These are phyloP conservation scores for Viscum album DNA, from an alignment of 177 flowering plant species.

Conservation along the genomic window DNA sequence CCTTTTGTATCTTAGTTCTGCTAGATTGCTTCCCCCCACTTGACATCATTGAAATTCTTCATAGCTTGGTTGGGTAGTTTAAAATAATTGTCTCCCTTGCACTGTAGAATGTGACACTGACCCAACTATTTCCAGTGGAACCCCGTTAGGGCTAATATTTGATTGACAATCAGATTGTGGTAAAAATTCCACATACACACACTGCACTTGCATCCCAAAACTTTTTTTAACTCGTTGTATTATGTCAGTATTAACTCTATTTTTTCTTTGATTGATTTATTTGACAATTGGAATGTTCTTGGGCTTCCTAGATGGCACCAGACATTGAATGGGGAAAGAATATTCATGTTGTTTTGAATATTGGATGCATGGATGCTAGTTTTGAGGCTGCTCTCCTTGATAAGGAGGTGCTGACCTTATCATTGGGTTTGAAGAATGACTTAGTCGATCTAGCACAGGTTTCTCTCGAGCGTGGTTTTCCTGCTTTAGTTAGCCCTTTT, in stretches of 20 bases:
- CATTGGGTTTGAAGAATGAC: conserved; percentile 81
- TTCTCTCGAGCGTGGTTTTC: conserved; percentile 88
- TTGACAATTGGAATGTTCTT: conserved; percentile 9
- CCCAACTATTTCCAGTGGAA: no score
- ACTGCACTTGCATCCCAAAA: neutral
- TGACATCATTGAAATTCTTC: no score
- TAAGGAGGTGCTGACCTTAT: conserved; percentile 62
- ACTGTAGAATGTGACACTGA: no score
- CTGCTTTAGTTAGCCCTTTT: conserved; percentile 63
- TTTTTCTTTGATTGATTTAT: neutral
- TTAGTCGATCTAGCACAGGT: conserved; percentile 74
- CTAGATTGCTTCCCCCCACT: no score
- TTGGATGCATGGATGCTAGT: conserved; percentile 71
- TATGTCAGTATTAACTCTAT: neutral
- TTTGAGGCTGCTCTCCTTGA: conserved; percentile 71
- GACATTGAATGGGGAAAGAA: conserved; percentile 99
- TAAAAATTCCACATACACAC: neutral
- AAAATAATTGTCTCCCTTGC: no score
- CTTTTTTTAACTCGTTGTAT: no score
- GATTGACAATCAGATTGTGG: no score
- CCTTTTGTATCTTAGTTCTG: no score
- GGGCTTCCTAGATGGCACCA: conserved; percentile 68
- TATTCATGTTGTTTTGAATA: conserved; percentile 69
- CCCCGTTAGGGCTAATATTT: no score
- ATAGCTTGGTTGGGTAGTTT: no score